Evolutionary conservation across 176 grass and related monocot genomes (phyloP), one percentile per base, ranked within the genome.

Genomic region (Olyra latifolia): DNA sequence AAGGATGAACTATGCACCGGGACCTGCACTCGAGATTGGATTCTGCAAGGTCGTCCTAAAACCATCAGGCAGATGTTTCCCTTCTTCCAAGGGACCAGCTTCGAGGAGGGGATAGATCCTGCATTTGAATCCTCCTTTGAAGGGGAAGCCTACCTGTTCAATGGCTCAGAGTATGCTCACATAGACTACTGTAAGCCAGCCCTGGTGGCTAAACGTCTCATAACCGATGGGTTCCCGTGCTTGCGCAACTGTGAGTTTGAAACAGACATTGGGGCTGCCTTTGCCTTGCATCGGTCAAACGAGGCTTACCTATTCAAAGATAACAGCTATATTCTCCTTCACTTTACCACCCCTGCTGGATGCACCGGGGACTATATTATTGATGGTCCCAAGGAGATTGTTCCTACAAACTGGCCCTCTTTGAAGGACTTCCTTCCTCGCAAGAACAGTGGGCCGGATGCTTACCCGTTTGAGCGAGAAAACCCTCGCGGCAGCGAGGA

Each of bases 51-150:
- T n/a, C n/a, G 61, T 9, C 44, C 46, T 6, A 79, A 54, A 3
- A 79, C 76, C 62, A 79, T 79, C 13, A 40, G 7, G 0, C 62
- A 41, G 30, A 79, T 66, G 61, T 79, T 79, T 19, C 62, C 61
- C 0, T 79, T 79, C 76, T 62, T 77, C 8, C 6, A 25, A 62
- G 74, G 41, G 23, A 77, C 74, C 15, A 20, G 1, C 4, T 79
- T 79, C 40, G 62, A 54, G 45, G 25, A 27, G 5, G 62, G 76
- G 1, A 5, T 79, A 24, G 76, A 79, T 40, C 30, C 30, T 25
- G 76, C 62, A 16, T 67, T 79, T 8, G 62, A 79, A 19, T 79
- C 77, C 30, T 13, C 57, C n/a, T n/a, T n/a, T 10, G n/a, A 9
- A 10, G 13, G 32, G 4, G 13, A 66, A 55, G 46, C 76, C 1